These are phyloP conservation scores for Cerrena zonata DNA, from an alignment of 1,284 basidiomycete genomes.

Conservation along the genomic window DNA sequence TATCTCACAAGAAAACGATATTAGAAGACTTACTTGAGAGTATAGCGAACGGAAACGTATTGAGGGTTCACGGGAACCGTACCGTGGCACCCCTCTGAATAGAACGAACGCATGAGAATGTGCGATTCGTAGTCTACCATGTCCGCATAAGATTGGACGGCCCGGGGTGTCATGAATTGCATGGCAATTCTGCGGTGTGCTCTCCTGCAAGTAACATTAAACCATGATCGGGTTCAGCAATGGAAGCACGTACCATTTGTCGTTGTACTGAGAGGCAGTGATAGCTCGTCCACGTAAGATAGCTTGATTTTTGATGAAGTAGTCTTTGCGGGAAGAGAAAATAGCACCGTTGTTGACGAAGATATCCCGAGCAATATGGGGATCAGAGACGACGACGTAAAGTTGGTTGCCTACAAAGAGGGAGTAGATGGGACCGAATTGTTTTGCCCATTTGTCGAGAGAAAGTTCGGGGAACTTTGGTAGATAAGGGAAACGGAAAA, in stretches of 20 bases:
- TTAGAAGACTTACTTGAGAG: constrained; percentile 25
- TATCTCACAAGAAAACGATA: not conserved
- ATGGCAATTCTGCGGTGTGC: constrained; percentile 36
- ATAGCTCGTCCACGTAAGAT: constrained; percentile 33
- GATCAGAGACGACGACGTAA: constrained; percentile 34
- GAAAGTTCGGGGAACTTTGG: constrained; percentile 33
- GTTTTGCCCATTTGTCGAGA: constrained; percentile 32
- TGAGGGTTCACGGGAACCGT: constrained; percentile 29
- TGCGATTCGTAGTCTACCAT: constrained; percentile 34
- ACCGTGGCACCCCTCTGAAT: constrained; percentile 24
- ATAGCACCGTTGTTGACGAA: constrained; percentile 32
- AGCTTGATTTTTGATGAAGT: constrained; percentile 33
- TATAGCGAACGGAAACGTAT: constrained; percentile 29
- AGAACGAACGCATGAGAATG: constrained; percentile 31
- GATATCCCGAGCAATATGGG: constrained; percentile 33
- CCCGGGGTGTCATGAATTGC: constrained; percentile 27
- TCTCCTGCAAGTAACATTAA: constrained; percentile 25
- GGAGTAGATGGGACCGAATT: constrained; percentile 34
- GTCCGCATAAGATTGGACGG: constrained; percentile 30
- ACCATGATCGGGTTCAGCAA: not conserved
- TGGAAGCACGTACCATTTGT: constrained; percentile 28
- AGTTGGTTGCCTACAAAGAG: constrained; percentile 37
- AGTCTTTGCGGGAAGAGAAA: constrained; percentile 33
- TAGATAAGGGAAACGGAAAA: constrained; percentile 33
- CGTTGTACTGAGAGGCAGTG: constrained; percentile 37